Evolutionary conservation across 2,329 filamentous ascomycete species (phyloP).

Genomic region (Aspergillus awamori): DNA sequence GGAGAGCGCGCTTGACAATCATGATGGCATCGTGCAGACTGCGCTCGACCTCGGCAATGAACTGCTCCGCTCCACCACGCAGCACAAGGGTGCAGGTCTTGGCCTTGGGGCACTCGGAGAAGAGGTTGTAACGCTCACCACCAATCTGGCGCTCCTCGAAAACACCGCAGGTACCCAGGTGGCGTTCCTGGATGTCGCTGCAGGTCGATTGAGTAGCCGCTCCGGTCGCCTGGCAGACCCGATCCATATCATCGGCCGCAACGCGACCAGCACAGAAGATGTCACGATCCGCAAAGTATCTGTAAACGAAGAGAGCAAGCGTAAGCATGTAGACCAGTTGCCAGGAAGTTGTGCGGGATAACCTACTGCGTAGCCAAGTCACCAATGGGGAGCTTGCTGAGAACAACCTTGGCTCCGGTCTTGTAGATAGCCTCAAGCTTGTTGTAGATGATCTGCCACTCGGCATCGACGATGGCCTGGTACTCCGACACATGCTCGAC

Average conservation of each 20-base stretch:
- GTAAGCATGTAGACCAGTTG: slow-evolving; percentile 1
- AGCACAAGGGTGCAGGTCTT: slow-evolving; percentile 97
- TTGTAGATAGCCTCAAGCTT: slow-evolving; percentile 95
- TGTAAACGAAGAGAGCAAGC: slow-evolving; percentile 21
- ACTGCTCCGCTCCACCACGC: slow-evolving; percentile 95
- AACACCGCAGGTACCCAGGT: slow-evolving; percentile 83
- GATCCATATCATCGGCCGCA: slow-evolving; percentile 87
- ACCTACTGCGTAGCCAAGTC: slow-evolving; percentile 87
- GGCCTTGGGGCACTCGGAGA: slow-evolving; percentile 90
- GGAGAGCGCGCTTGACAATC: slow-evolving; percentile 98
- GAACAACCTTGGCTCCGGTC: slow-evolving; percentile 94
- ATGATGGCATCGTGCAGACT: slow-evolving; percentile 99
- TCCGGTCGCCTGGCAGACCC: slow-evolving; percentile 91
- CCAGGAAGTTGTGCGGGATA: neutral
- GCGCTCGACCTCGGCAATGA: slow-evolving; percentile 97
- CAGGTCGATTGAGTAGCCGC: slow-evolving; percentile 93
- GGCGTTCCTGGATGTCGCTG: slow-evolving; percentile 86
- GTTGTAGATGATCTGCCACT: slow-evolving; percentile 99
- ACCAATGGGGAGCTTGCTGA: slow-evolving; percentile 95
- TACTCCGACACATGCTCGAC: slow-evolving; percentile 99
- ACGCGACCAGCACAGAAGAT: slow-evolving; percentile 98
- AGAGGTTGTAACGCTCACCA: slow-evolving; percentile 97
- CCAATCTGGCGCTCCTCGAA: slow-evolving; percentile 98
- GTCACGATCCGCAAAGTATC: slow-evolving; percentile 93
- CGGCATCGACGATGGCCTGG: slow-evolving; percentile 97